Conservation (phyloP, 176 grass and related monocot species). For the Avena insularis region DNA sequence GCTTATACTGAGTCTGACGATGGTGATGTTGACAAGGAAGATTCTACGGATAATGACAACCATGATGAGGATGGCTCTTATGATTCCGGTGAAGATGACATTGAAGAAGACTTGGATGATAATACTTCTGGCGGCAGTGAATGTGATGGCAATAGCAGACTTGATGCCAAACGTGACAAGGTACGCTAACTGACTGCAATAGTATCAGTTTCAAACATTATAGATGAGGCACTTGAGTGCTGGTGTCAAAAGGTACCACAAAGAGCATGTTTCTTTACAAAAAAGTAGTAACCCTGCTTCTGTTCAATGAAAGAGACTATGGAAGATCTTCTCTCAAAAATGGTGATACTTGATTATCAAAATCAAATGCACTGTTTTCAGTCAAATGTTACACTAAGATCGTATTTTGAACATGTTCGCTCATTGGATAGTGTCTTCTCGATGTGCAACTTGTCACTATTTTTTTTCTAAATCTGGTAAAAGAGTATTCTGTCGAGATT, state of each 20-base stretch:
- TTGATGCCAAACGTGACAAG: constrained; percentile 56
- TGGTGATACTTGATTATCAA: constrained; percentile 24
- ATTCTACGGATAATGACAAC: constrained; percentile 81
- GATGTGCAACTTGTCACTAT: constrained; percentile 10
- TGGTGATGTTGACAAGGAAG: constrained; percentile 72
- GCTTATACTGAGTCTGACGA: constrained; percentile 88
- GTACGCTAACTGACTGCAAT: constrained; percentile 50
- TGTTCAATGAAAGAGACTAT: constrained; percentile 14
- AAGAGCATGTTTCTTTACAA: constrained; percentile 20
- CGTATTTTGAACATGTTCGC: constrained; percentile 3
- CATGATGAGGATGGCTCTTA: constrained; percentile 75
- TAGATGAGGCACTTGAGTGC: neutral
- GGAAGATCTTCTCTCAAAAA: neutral
- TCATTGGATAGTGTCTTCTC: constrained; percentile 4
- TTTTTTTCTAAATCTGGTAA: neutral
- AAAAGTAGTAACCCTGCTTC: neutral
- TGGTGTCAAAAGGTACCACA: constrained; percentile 15
- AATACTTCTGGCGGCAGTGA: constrained; percentile 57
- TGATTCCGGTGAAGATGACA: constrained; percentile 68
- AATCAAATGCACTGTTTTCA: neutral
- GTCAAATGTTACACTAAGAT: neutral
- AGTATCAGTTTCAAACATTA: constrained; percentile 39
- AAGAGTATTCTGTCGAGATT: constrained; percentile 3
- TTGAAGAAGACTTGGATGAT: constrained; percentile 65
- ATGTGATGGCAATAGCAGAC: constrained; percentile 50